Conservation (phyloP, 495 filamentous ascomycete species). For the Aspergillus bertholletiae region DNA sequence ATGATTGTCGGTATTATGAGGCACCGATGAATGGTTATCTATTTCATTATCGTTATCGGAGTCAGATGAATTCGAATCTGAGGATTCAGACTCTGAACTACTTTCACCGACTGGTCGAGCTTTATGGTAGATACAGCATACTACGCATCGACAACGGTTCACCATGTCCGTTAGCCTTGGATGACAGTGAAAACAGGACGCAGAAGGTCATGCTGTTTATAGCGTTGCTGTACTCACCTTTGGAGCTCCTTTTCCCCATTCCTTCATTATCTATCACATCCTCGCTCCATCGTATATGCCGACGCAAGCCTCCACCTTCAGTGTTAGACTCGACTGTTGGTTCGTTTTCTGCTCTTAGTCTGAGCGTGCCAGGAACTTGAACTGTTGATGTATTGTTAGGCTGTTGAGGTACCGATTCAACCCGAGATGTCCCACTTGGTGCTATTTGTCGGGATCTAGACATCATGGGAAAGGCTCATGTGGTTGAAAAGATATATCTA, state of each 20-base stretch:
- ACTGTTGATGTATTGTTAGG: slow-evolving; percentile 10
- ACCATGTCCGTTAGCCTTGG: neutral
- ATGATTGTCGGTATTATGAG: slow-evolving; percentile 6
- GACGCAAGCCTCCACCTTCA: slow-evolving; percentile 17
- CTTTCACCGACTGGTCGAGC: slow-evolving; percentile 80
- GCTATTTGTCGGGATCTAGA: slow-evolving; percentile 26
- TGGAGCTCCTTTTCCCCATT: slow-evolving; percentile 86
- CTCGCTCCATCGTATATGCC: slow-evolving; percentile 83
- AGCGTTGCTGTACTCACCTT: slow-evolving; percentile 56
- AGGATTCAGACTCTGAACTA: slow-evolving; percentile 66
- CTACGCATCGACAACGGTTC: slow-evolving; percentile 39
- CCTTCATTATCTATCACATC: slow-evolving; percentile 97
- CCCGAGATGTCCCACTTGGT: slow-evolving; percentile 7
- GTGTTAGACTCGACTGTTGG: slow-evolving; percentile 1
- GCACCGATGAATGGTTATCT: slow-evolving; percentile 15
- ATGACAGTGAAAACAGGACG: neutral
- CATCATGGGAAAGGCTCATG: slow-evolving; percentile 13
- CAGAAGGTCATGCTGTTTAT: neutral
- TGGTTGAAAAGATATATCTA: neutral
- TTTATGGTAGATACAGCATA: slow-evolving; percentile 98
- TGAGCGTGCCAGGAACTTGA: slow-evolving; percentile 26
- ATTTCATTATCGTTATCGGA: slow-evolving; percentile 54
- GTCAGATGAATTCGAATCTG: slow-evolving; percentile 59
- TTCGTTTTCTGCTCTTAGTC: slow-evolving; percentile 34
- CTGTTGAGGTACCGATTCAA: slow-evolving; percentile 18